Percentiles rank a stretch among this genome's conserved stretches.
Evolutionary conservation across 2,329 filamentous ascomycete genomes (phyloP).

Genomic region (Golovinomyces cichoracearum): DNA sequence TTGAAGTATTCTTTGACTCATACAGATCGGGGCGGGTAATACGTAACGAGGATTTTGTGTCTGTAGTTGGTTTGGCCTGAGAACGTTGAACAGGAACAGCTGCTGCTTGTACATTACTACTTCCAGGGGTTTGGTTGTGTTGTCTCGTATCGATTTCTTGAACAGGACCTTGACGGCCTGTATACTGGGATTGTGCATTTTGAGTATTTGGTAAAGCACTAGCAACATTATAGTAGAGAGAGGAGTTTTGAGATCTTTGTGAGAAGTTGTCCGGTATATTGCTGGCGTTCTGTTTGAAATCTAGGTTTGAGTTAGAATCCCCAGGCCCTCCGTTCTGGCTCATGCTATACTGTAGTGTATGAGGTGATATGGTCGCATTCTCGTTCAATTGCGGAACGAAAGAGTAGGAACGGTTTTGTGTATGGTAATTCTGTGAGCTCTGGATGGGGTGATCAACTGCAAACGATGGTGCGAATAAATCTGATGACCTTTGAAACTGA

Average conservation of each 20-base stretch:
- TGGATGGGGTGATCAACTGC: slow-evolving; percentile 11
- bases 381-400: slow-evolving; percentile 6
- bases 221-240: not conserved
- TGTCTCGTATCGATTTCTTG: not conserved
- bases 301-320: slow-evolving; percentile 5
- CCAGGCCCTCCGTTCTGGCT: slow-evolving; percentile 8
- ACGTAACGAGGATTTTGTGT: slow-evolving; percentile 4
- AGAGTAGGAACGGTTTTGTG: slow-evolving; percentile 9
- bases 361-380: slow-evolving; percentile 11
- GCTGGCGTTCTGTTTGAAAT: slow-evolving; percentile 7
- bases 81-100: slow-evolving; percentile 3
- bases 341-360: slow-evolving; percentile 12
- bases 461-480: slow-evolving; percentile 10
- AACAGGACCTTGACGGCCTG: not conserved
- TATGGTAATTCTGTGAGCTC: slow-evolving; percentile 6
- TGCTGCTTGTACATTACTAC: not conserved
- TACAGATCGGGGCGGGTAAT: slow-evolving; percentile 10
- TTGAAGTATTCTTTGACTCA: slow-evolving; percentile 6
- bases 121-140: not conserved
- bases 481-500: slow-evolving; percentile 9
- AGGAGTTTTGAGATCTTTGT: slow-evolving; percentile 6
- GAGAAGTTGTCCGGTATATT: slow-evolving; percentile 5
- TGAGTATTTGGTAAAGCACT: not conserved
- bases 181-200: not conserved
- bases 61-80: slow-evolving; percentile 1